Conservation (phyloP, 2,329 filamentous ascomycete genomes). For the Fusarium euwallaceae region DNA sequence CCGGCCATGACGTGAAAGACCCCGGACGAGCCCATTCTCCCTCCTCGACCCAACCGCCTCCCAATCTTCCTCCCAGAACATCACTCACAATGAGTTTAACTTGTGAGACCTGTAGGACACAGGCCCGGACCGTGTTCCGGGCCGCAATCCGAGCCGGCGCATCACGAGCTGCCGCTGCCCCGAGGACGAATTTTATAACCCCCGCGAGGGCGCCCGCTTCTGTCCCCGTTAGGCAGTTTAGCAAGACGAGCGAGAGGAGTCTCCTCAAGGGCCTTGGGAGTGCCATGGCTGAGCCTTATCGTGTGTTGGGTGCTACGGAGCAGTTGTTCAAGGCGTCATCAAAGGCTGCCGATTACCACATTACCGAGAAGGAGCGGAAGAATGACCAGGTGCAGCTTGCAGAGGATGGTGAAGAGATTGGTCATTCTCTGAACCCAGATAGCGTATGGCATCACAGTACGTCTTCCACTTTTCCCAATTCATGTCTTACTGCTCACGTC, state of each 20-base stretch:
- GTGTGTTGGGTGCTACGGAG: constrained; percentile 84
- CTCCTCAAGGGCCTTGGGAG: constrained; percentile 53
- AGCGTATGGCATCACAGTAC: constrained; percentile 81
- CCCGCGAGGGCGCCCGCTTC: constrained; percentile 20
- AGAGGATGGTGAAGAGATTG: constrained; percentile 85
- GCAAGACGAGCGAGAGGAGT: constrained; percentile 50
- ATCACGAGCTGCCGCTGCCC: constrained; percentile 41
- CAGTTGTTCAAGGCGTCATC: constrained; percentile 82
- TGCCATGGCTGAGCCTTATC: constrained; percentile 67
- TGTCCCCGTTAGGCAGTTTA: constrained; percentile 51
- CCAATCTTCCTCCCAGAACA: background rate
- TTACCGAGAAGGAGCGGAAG: constrained; percentile 76
- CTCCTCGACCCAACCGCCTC: constrained; percentile 18
- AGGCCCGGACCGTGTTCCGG: constrained; percentile 57
- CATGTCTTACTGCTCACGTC: background rate
- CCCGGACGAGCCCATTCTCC: constrained; percentile 13
- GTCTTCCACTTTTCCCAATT: constrained; percentile 40
- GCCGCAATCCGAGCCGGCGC: constrained; percentile 49
- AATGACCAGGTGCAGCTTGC: constrained; percentile 77
- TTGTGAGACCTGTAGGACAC: constrained; percentile 62
- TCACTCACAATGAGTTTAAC: constrained; percentile 52
- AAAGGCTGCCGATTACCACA: constrained; percentile 79
- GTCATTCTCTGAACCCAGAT: constrained; percentile 55
- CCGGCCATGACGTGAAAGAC: constrained; percentile 50
- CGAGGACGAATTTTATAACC: constrained; percentile 35